Percentiles rank a stretch among this genome's conserved stretches.
Evolutionary conservation across 495 filamentous ascomycete species (phyloP).

Genomic region (Aspergillus cavernicola): DNA sequence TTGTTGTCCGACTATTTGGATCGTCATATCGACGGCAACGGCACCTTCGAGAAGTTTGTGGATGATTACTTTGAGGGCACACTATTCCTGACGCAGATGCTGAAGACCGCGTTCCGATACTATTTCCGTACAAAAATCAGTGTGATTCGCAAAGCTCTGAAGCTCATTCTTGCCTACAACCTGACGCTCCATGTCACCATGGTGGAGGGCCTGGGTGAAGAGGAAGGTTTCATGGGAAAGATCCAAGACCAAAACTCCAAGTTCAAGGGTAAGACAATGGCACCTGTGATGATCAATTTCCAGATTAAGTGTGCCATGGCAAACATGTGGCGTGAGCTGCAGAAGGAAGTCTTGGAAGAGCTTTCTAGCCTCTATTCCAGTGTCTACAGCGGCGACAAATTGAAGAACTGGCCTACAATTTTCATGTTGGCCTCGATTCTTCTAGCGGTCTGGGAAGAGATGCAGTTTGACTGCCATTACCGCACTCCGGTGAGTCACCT

Average conservation of each 20-base stretch:
- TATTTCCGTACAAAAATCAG: slow-evolving; percentile 77
- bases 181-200: slow-evolving; percentile 87
- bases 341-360: slow-evolving; percentile 91
- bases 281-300: slow-evolving; percentile 98
- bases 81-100: slow-evolving; percentile 84
- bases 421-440: slow-evolving; percentile 91
- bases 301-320: slow-evolving; percentile 93
- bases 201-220: slow-evolving; percentile 80
- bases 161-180: slow-evolving; percentile 89
- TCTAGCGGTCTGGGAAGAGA: slow-evolving; percentile 91
- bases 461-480: slow-evolving; percentile 96
- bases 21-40: slow-evolving; percentile 79
- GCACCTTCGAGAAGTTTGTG: slow-evolving; percentile 78
- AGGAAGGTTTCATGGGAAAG: slow-evolving; percentile 71
- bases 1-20: slow-evolving; percentile 85
- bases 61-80: slow-evolving; percentile 94
- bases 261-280: slow-evolving; percentile 80
- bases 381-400: slow-evolving; percentile 87
- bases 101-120: slow-evolving; percentile 89
- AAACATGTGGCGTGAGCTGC: slow-evolving; percentile 92
- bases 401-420: slow-evolving; percentile 97
- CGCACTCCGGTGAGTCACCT: slow-evolving; percentile 58
- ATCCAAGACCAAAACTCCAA: slow-evolving; percentile 75
- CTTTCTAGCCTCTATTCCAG: slow-evolving; percentile 84
- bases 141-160: slow-evolving; percentile 86